phyloP scores from a whole-genome alignment of 768 basidiomycete species.

The Boletus vermiculosoides region DNA sequence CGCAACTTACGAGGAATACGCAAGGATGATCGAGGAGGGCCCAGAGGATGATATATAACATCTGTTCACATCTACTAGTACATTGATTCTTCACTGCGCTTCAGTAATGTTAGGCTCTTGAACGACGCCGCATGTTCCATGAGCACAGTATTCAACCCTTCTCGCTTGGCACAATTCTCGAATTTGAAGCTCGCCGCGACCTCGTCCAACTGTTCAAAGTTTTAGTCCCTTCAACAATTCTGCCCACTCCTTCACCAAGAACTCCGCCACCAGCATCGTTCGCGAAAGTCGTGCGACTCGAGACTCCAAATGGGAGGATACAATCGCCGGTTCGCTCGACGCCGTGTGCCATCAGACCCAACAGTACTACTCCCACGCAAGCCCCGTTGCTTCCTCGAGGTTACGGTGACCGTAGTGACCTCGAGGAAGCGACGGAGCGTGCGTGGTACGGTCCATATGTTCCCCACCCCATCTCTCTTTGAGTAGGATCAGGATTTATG shows the following conservation, averaged over 20 bases:
- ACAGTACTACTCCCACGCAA: no score
- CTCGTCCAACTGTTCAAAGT: conserved; percentile 37
- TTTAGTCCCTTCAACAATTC: conserved; percentile 23
- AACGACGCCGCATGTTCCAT: neutral
- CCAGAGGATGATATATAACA: conserved; percentile 29
- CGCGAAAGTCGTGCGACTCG: conserved; percentile 26
- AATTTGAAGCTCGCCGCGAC: conserved; percentile 43
- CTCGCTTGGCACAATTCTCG: conserved; percentile 38
- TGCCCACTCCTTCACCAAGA: conserved; percentile 29
- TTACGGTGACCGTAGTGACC: no score
- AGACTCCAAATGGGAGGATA: conserved; percentile 25
- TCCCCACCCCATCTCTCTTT: no score
- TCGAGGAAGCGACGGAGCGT: no score
- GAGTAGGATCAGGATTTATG: no score
- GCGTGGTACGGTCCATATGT: no score
- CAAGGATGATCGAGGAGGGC: conserved; percentile 74
- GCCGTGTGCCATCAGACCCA: no score
- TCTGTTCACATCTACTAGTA: neutral
- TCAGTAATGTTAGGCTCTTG: neutral
- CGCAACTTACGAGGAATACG: conserved; percentile 86
- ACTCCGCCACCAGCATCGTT: conserved; percentile 38
- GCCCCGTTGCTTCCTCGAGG: no score
- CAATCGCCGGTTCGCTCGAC: no score
- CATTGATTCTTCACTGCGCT: neutral
- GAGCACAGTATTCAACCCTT: conserved; percentile 22